Percentiles rank a stretch among this genome's conserved stretches.
These are phyloP conservation scores for Aphanomyces stellatus DNA, from an alignment of 352 stramenopile genomes.

Conservation along the genomic window DNA sequence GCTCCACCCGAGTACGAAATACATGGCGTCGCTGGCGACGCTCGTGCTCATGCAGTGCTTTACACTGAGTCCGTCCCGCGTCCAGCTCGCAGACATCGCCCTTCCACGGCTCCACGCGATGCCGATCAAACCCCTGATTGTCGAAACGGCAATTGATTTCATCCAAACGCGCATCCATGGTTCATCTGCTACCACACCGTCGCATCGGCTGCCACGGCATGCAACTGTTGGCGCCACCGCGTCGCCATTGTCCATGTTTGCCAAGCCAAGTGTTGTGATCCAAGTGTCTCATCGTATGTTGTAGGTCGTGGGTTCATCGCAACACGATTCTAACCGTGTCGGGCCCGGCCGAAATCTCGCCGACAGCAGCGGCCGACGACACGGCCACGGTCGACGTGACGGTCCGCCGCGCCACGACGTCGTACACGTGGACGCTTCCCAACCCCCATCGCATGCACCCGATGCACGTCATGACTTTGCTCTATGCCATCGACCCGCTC, in stretches of 20 bases:
- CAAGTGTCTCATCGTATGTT: too few species aligned
- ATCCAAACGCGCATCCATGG: constrained; percentile 38
- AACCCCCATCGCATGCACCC: constrained; percentile 32
- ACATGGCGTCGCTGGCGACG: constrained; percentile 53
- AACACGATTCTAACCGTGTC: constrained; percentile 48
- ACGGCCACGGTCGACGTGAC: constrained; percentile 28
- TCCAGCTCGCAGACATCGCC: constrained; percentile 34
- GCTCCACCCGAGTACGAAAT: constrained; percentile 31
- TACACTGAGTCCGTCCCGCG: constrained; percentile 32
- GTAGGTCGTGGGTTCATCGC: constrained; percentile 43
- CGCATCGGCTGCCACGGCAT: neutral
- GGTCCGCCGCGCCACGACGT: constrained; percentile 46
- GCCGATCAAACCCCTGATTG: constrained; percentile 34
- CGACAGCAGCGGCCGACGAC: constrained; percentile 21
- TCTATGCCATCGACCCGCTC: constrained; percentile 47
- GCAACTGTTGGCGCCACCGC: neutral
- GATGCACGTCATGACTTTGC: constrained; percentile 72
- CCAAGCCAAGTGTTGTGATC: too few species aligned
- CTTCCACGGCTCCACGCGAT: constrained; percentile 49
- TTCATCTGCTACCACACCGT: neutral
- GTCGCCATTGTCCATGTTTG: too few species aligned
- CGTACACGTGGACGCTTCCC: constrained; percentile 36
- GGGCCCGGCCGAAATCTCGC: too few species aligned
- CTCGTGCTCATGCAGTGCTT: constrained; percentile 58
- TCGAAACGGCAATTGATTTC: constrained; percentile 67